Conservation (phyloP, 768 basidiomycete genomes). For the Podaxis pistillaris region DNA sequence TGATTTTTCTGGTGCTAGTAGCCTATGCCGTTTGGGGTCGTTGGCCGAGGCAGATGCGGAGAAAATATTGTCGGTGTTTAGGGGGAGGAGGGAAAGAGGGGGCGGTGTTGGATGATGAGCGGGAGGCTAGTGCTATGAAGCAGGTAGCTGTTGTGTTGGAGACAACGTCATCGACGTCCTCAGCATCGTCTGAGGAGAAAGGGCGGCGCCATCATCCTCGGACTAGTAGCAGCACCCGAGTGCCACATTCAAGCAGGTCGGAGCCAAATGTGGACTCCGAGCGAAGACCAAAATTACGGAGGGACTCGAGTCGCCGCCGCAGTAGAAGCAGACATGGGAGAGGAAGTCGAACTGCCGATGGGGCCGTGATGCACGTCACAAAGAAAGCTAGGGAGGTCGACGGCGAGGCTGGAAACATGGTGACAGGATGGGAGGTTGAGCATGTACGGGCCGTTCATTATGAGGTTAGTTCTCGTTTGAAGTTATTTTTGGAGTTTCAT, state of each 20-base stretch:
- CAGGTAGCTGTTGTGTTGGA: constrained; percentile 7
- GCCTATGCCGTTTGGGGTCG: constrained; percentile 36
- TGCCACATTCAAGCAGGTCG: neutral
- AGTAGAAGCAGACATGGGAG: constrained; percentile 7
- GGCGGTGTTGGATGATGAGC: neutral
- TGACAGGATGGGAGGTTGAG: constrained; percentile 25
- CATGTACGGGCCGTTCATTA: constrained; percentile 22
- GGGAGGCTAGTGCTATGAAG: constrained; percentile 1
- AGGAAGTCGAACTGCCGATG: neutral
- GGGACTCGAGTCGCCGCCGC: constrained; percentile 5
- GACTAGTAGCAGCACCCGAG: neutral
- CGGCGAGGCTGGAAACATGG: neutral
- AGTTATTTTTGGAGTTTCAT: constrained; percentile 2
- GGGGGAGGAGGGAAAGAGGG: constrained; percentile 7
- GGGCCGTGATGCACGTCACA: neutral
- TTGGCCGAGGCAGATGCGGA: constrained; percentile 31
- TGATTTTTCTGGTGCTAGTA: constrained; percentile 32
- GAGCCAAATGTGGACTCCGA: neutral
- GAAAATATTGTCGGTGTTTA: constrained; percentile 17
- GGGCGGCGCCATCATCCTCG: neutral
- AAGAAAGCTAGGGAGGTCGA: neutral
- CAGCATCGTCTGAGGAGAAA: constrained; percentile 8
- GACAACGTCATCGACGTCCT: constrained; percentile 7
- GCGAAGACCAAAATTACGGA: neutral
- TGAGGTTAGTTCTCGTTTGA: constrained; percentile 21